phyloP scores from a whole-genome alignment of 139 green algal genomes.

The Closterium sp. region DNA sequence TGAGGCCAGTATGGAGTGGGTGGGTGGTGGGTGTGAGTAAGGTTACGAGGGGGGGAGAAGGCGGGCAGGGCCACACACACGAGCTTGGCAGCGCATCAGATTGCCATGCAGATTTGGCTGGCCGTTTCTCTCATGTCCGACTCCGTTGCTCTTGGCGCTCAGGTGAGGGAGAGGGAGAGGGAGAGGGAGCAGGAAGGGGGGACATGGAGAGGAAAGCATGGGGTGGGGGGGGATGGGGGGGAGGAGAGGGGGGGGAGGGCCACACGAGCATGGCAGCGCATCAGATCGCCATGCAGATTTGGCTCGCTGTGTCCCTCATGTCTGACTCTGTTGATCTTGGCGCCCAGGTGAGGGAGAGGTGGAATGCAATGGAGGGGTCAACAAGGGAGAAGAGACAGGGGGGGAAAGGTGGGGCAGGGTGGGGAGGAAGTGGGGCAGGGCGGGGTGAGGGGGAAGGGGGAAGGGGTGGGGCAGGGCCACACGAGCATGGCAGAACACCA shows the following conservation, averaged over 20 bases:
- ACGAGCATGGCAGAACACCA: conserved; percentile 46
- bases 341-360: not conserved
- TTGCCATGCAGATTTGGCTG: conserved; percentile 51
- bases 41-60: too few relatives aligned
- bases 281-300: conserved; percentile 50
- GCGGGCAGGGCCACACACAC: conserved; percentile 29
- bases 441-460: too few relatives aligned
- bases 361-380: too few relatives aligned
- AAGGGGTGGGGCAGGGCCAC: conserved; percentile 15
- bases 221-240: too few relatives aligned
- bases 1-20: not conserved
- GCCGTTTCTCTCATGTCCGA: conserved; percentile 49
- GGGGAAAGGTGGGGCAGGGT: too few relatives aligned
- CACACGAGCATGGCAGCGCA: conserved; percentile 42
- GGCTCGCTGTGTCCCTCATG: conserved; percentile 46
- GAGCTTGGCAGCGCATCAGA: conserved; percentile 49
- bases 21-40: too few relatives aligned
- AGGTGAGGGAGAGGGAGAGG: conserved; percentile 11
- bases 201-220: too few relatives aligned
- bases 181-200: too few relatives aligned
- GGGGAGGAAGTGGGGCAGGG: too few relatives aligned
- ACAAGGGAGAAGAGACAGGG: too few relatives aligned
- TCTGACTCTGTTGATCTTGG: conserved; percentile 17
- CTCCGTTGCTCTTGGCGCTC: conserved; percentile 48
- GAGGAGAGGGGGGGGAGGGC: conserved; percentile 19